Conservation (phyloP, 495 filamentous ascomycete genomes). For the Rostrohypoxylon terebratum region DNA sequence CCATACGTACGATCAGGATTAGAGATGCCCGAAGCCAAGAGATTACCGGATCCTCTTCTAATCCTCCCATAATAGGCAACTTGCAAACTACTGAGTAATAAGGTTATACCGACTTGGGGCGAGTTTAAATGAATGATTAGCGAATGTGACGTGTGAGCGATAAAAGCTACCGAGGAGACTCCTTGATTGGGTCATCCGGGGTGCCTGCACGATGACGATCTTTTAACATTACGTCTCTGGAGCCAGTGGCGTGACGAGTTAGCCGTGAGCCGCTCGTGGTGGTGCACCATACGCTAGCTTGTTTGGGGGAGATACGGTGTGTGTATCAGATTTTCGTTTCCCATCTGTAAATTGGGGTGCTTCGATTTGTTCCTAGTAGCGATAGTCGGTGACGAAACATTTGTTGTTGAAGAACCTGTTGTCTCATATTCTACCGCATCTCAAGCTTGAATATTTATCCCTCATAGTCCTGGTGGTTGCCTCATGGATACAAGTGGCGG, state of each 20-base stretch:
- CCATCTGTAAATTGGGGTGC: not conserved
- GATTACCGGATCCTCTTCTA: not conserved
- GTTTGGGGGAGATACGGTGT: constrained; percentile 1
- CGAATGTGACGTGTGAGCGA: constrained; percentile 36
- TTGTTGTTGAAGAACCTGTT: not conserved
- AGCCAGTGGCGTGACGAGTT: constrained; percentile 23
- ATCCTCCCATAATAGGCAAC: constrained; percentile 25
- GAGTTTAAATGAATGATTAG: constrained; percentile 22
- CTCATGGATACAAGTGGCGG: not conserved
- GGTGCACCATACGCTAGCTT: not conserved
- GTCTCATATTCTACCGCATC: not conserved
- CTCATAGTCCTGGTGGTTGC: not conserved
- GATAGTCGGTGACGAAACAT: constrained; percentile 16
- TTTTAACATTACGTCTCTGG: constrained; percentile 28
- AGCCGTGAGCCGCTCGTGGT: constrained; percentile 3
- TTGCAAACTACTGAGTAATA: not conserved
- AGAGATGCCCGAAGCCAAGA: constrained; percentile 19
- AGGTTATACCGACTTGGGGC: not conserved
- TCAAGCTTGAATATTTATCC: not conserved
- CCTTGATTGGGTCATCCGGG: constrained; percentile 39
- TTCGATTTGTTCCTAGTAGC: not conserved
- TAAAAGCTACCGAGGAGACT: constrained; percentile 34
- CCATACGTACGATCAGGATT: constrained; percentile 2
- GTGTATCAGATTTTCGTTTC: not conserved
- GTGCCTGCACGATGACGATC: constrained; percentile 45